Evolutionary conservation across 192 early-diverging fungal species (phyloP), one percentile per base, ranked within the genome.

Genomic region (Phycomyces blakesleeanus): DNA sequence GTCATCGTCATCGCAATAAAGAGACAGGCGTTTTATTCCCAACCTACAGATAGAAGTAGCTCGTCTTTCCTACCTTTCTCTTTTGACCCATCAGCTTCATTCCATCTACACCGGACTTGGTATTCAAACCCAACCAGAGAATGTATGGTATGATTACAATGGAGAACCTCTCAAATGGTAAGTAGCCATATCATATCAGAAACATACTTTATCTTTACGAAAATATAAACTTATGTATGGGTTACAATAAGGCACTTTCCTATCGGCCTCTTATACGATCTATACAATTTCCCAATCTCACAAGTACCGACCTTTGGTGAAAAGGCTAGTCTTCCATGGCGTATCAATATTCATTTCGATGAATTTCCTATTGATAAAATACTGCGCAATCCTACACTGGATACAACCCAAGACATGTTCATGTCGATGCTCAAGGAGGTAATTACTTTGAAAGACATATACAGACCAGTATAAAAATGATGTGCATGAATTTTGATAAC

Each of bases 371-470:
- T 59, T 1, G 81, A 83, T 51, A 85, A 85, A 54, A 57, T 95
- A 37, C 81, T 93, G 47, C 74, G 79, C 12, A 66, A 63, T n/a
- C 83, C 85, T 12, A 71, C 77, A 7, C 67, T 76, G 7, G 80
- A 87, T 49, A 72, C 71, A 1, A 83, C 83, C 55, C 83, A 83
- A 34, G 89, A 92, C 61, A 89, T 88, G 69, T 91, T 86, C 67
- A 95, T 95, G 91, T 86, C 91, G 11, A 86, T 88, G 84, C 80
- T 91, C 65, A 95, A 95, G 73, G 93, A 95, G 78, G 86, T 82
- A 67, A 54, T 44, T 24, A 15, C 7, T 47, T 22, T 52, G n/a
- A 47, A 40, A 10, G 24, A 69, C 20, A 7, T 1, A 11, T 47
- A 42, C 49, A 49, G 24, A 7, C 58, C 18, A 21, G 14, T 24